Evolutionary conservation across 208 protist genomes (phyloP), one percentile per base, ranked within the genome.

Genomic region (Novymonas esmeraldas): DNA sequence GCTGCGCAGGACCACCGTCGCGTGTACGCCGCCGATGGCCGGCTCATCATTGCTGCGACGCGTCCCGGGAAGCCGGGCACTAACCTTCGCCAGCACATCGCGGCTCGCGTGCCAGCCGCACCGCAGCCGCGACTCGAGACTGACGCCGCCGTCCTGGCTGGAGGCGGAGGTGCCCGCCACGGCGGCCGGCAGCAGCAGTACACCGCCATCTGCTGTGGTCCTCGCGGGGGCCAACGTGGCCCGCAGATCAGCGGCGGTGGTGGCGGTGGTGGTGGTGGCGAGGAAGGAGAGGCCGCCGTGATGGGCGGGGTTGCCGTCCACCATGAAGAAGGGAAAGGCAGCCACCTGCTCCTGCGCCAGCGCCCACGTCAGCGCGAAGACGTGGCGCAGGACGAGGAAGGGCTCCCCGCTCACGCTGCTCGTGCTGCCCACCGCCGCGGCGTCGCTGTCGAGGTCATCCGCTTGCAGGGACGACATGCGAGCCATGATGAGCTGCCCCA

Each of bases 311-410:
- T 83, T 70, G 52, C 74, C 73, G 44, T 92, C 79, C 10, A 92
- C 55, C 76, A 88, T 76, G 50, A 92, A 81, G 70, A 82, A 92
- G 10, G 86, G 86, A 61, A 92, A 92, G 16, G 73, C 86, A 11
- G 76, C 61, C 42, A 79, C 75, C 72, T 92, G 86, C 58, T 84
- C 78, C 51, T 89, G 82, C 26, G 70, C 60, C 20, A 79, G 64
- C 3, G 73, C 45, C 86, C 86, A 92, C 33, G 76, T 69, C 26
- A 75, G 52, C 31, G 82, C 71, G 63, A 92, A 63, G 10, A 88
- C 56, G 2, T 82, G 29, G 0, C 52, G 71, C 41, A 92, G 52
- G 5, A 82, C 76, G 22, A 74, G 59, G 39, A 81, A 85, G 18
- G 73, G 67, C 5, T 22, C 39, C n/a, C 70, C 62, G 49, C 62